These are phyloP conservation scores for Fusarium algeriense DNA, from an alignment of 2,329 filamentous ascomycete genomes.

Conservation along the genomic window DNA sequence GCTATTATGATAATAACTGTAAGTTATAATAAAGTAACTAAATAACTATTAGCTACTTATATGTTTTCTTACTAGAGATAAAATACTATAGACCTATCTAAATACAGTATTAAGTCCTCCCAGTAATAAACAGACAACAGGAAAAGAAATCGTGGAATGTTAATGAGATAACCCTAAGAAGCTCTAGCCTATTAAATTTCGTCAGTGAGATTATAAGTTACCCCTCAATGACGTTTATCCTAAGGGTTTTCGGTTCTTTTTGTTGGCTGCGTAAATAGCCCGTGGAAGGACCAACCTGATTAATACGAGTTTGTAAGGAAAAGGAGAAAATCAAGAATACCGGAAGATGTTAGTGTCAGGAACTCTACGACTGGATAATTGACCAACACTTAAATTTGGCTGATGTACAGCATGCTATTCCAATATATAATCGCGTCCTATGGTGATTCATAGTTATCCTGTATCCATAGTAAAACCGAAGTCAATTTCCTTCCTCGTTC, in stretches of 20 bases:
- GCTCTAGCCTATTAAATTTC: conserved; percentile 26
- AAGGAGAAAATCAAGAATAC: no score
- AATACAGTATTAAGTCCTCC: not conserved
- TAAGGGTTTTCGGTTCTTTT: conserved; percentile 23
- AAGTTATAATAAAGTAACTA: not conserved
- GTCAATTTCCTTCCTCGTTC: not conserved
- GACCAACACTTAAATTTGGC: not conserved
- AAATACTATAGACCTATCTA: conserved; percentile 4
- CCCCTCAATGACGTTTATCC: conserved; percentile 46
- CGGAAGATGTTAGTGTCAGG: not conserved
- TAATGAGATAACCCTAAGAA: conserved; percentile 34
- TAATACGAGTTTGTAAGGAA: no score
- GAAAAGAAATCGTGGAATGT: conserved; percentile 31
- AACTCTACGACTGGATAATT: not conserved
- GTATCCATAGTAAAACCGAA: not conserved
- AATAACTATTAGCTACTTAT: not conserved
- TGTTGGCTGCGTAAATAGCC: conserved; percentile 16
- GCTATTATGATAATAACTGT: not conserved
- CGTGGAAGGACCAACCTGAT: conserved; percentile 11
- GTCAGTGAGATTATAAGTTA: conserved; percentile 20
- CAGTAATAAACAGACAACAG: conserved; percentile 7
- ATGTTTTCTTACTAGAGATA: conserved; percentile 1
- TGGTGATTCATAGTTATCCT: not conserved
- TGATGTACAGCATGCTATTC: not conserved
- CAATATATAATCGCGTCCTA: not conserved